Evolutionary conservation across 2,329 filamentous ascomycete species (phyloP).

Genomic region (Diaporthe humulicola): DNA sequence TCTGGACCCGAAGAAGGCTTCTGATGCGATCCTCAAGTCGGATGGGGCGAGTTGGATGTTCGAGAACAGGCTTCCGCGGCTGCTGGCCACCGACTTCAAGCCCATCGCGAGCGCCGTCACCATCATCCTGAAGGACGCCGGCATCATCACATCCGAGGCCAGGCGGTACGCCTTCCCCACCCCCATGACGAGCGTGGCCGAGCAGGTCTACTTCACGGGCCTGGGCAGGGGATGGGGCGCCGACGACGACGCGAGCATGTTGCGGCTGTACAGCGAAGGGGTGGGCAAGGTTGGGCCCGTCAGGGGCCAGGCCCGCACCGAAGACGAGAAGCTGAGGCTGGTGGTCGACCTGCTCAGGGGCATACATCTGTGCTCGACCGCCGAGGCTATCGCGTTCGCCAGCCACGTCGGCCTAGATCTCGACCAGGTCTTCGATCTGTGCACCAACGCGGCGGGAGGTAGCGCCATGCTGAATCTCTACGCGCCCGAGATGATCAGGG

Average conservation of each 20-base stretch:
- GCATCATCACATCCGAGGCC: conserved; percentile 77
- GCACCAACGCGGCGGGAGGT: conserved; percentile 60
- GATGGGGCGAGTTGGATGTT: conserved; percentile 73
- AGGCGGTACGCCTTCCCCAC: conserved; percentile 69
- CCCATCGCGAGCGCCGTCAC: conserved; percentile 70
- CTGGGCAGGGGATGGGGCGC: conserved; percentile 67
- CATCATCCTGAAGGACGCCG: conserved; percentile 72
- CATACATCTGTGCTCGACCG: conserved; percentile 58
- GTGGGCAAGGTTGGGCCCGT: conserved; percentile 49
- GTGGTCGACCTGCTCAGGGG: conserved; percentile 57
- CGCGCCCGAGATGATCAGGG: conserved; percentile 55
- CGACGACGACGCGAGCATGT: conserved; percentile 59
- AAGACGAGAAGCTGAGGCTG: conserved; percentile 53
- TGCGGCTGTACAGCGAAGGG: conserved; percentile 58
- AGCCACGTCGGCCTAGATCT: conserved; percentile 57
- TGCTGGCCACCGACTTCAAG: conserved; percentile 64
- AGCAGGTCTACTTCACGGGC: conserved; percentile 74
- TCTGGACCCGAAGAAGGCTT: conserved; percentile 59
- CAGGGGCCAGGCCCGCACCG: conserved; percentile 45
- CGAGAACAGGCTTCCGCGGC: conserved; percentile 69
- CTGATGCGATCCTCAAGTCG: conserved; percentile 58
- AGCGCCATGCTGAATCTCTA: conserved; percentile 54
- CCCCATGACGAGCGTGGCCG: conserved; percentile 72
- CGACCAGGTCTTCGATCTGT: conserved; percentile 60
- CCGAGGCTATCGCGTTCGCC: conserved; percentile 59